Evolutionary conservation across 805 yeast genomes (phyloP), one percentile per base, ranked within the genome.

Genomic region (Alloascoidea africana): DNA sequence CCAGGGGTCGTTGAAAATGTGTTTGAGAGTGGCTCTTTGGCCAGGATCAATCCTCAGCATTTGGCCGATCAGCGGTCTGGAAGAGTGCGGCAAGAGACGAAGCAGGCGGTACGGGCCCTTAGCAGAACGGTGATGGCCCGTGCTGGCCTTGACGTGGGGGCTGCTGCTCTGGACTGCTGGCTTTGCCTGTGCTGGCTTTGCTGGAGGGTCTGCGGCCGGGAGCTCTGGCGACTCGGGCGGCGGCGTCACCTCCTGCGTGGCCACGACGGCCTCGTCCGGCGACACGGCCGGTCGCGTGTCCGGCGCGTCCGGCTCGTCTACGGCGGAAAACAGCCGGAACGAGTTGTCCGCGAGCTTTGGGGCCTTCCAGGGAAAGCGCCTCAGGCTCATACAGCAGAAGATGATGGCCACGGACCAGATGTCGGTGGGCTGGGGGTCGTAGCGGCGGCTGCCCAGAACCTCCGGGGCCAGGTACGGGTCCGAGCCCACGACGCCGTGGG

Each of bases 401-500:
- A 91, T 84, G 18, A 89, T 83, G 0, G 94, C 97, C 38, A 84
- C 63, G 1, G 95, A 83, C 98, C 98, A 89, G 16, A 87, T 72
- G 54, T 89, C 98, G 2, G 77, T 84, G 3, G 79, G 76, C 37
- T 91, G 70, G 14, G 96, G 91, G 54, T 89, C 96, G 55, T 89
- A 89, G 15, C 55, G 55, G n/a, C n/a, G n/a, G 0, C 46, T 32
- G 14, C 59, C 52, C 39, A 89, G 66, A 33, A 89, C 87, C 55
- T 89, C 98, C 0, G 97, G 97, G 0, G 96, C 91, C 43, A 89
- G 60, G 52, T 89, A 89, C 2, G 98, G 97, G 55, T 89, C 98
- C 2, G 94, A 81, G 13, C 98, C 98, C 8, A 89, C 94, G 15
- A 89, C 70, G 13, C 97, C 97, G n/a, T n/a, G n/a, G n/a, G n/a